Evolutionary conservation across 495 filamentous ascomycete genomes (phyloP), one percentile per base, ranked within the genome.

Genomic region (Parmelia sp.): DNA sequence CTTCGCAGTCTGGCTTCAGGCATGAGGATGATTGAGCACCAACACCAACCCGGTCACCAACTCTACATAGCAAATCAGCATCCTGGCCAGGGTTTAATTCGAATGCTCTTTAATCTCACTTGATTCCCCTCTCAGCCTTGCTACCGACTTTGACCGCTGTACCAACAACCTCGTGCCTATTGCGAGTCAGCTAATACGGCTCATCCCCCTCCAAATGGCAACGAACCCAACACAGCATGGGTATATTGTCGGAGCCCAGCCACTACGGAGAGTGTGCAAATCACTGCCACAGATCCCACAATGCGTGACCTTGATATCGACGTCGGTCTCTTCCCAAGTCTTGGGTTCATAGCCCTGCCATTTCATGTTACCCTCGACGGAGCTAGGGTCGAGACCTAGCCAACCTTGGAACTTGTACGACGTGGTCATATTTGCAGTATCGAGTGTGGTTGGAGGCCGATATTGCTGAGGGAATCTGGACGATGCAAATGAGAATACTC

Each of bases 231-330:
- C 88, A 65, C 85, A 83, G 73, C 82, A 85, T 36, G 90, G 89
- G 73, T 92, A 92, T 42, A 80, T 72, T 10, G 87, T 83, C 58
- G 80, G 80, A 0, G 80, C 82, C 88, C 90, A 94, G 67, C 90
- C 90, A 40, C 83, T 87, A 49, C 84, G 79, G 9, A 96, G 77
- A 25, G 85, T 88, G 75, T 95, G 90, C 7, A 92, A 60, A 70
- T 96, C 90, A 57, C 80, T 82, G 37, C 89, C 90, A 74, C 91
- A 95, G 69, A 96, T 85, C 58, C 91, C 90, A 73, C 90, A 94
- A 76, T 95, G 90, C 1, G 88, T 81, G 66, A 96, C 78, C 71
- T 85, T 78, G 66, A 90, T 89, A 71, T 90, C 87, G 57, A 96
- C 80, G 74, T 96, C 90, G 65, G 82, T 88, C 68, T 88, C 84